Evolutionary conservation across 78 protist genomes (phyloP).

Genomic region (Isochrysis galbana): DNA sequence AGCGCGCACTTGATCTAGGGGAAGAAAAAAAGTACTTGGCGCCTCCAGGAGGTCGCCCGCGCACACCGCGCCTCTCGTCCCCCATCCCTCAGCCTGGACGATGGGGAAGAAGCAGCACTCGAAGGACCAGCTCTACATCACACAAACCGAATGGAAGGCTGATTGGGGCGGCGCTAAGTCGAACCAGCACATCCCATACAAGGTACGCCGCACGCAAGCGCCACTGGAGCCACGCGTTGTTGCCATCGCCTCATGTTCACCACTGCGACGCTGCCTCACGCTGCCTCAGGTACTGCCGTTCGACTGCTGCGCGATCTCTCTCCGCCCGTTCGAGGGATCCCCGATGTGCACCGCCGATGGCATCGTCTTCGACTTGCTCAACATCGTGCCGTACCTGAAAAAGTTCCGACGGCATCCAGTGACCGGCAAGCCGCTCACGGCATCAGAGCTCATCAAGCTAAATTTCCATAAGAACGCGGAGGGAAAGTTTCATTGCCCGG

Average conservation of each 20-base stretch:
- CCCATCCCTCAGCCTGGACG: no score
- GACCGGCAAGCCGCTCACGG: conserved; percentile 77
- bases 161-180: conserved; percentile 34
- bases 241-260: no score
- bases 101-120: conserved; percentile 54
- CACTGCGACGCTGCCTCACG: neutral
- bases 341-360: conserved; percentile 81
- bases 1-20: no score
- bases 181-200: neutral
- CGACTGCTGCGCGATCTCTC: conserved; percentile 72
- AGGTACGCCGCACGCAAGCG: neutral
- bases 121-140: conserved; percentile 34
- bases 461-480: conserved; percentile 60
- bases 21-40: no score
- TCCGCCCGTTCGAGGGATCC: conserved; percentile 66
- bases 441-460: conserved; percentile 65
- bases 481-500: conserved; percentile 84
- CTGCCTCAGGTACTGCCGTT: conserved; percentile 62
- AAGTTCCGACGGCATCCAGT: conserved; percentile 76
- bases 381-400: conserved; percentile 80
- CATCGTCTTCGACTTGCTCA: conserved; percentile 53
- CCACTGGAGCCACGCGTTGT: neutral
- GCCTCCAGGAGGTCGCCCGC: no score
- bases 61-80: no score
- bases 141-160: neutral